phyloP scores from a whole-genome alignment of 1,139 yeast species.

The Yamadazyma membranifaciens region DNA sequence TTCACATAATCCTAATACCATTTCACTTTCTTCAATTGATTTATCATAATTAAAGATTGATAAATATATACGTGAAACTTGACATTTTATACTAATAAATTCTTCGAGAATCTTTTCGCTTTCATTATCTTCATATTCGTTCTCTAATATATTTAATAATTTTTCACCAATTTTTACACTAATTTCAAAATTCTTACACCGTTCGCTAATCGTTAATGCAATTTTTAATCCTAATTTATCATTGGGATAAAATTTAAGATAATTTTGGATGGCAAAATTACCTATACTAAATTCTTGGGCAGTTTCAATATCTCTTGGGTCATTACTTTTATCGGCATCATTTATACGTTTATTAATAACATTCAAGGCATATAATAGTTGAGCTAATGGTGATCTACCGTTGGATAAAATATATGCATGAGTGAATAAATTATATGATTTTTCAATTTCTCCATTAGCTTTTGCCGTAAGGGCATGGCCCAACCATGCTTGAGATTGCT shows the following conservation, averaged over 20 bases:
- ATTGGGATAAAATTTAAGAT: slow-evolving; percentile 63
- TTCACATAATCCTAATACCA: slow-evolving; percentile 51
- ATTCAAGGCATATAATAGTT: slow-evolving; percentile 66
- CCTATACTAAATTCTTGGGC: slow-evolving; percentile 69
- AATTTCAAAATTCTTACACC: slow-evolving; percentile 58
- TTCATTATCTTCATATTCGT: slow-evolving; percentile 57
- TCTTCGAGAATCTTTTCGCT: slow-evolving; percentile 43
- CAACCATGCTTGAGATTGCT: slow-evolving; percentile 75
- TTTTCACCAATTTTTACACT: slow-evolving; percentile 51
- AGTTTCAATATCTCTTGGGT: slow-evolving; percentile 53
- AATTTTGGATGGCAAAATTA: slow-evolving; percentile 69
- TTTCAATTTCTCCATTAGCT: slow-evolving; percentile 51
- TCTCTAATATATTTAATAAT: slow-evolving; percentile 53
- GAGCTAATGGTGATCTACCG: slow-evolving; percentile 71
- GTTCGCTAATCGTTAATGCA: slow-evolving; percentile 62
- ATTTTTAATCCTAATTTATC: slow-evolving; percentile 63
- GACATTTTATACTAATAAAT: slow-evolving; percentile 63
- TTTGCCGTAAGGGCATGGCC: slow-evolving; percentile 77
- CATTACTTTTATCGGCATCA: slow-evolving; percentile 36
- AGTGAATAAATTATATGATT: slow-evolving; percentile 59
- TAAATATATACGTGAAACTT: slow-evolving; percentile 62
- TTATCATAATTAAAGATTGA: slow-evolving; percentile 54
- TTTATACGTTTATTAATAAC: slow-evolving; percentile 46
- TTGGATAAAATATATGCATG: slow-evolving; percentile 78
- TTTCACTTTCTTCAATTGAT: slow-evolving; percentile 63